Base-by-base conservation (phyloP, 2,329 filamentous ascomycete genomes). In the Scedosporium apiospermum region DNA sequence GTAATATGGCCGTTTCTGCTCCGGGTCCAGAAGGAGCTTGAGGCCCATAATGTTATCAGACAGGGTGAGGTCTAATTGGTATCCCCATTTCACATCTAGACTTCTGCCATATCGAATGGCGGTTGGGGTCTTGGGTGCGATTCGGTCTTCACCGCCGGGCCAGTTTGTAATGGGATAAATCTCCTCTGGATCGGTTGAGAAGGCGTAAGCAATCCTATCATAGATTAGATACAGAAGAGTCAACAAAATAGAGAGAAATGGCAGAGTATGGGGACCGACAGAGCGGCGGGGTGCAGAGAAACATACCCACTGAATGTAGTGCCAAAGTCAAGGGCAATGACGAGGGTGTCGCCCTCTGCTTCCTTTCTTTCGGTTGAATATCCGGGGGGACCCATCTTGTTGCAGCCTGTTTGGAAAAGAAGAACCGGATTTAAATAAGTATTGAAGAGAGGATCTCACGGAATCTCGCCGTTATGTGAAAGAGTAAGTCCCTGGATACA, bases 91-190 rank as follows among this genome's bases (percentile, higher is more conserved):
- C n/a, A 41, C 21, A 4, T 12, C 12, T 6, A 10, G 12, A 3
- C 6, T 42, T 3, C n/a, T 21, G 30, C 16, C n/a, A 21, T 58
- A 58, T 16, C 26, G 16, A 10, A 58, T 41, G 2, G 18, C 30
- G 6, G 57, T 58, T 9, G 57, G 57, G 57, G 57, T 58, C 34
- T 58, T 58, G 16, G 57, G 57, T 12, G 21, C 57, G 57, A 58
- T 58, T 18, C 57, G 30, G 34, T 41, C 57, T 18, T 58, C 57
- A 4, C 30, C 57, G 30, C 57, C 57, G 30, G 57, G 57, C 57
- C 57, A 58, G 30, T 58, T 42, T 42, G 57, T 58, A 18, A 58
- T 42, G 27, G 57, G 38, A 30, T 58, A 58, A 21, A 58, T 58
- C 30, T 58, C 42, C 5, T 58, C 57, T 3, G 57, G 30, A 21